Percentiles rank a stretch among this genome's conserved stretches.
phyloP scores from a whole-genome alignment of 495 filamentous ascomycete genomes.

The Hypoxylon perforatum region DNA sequence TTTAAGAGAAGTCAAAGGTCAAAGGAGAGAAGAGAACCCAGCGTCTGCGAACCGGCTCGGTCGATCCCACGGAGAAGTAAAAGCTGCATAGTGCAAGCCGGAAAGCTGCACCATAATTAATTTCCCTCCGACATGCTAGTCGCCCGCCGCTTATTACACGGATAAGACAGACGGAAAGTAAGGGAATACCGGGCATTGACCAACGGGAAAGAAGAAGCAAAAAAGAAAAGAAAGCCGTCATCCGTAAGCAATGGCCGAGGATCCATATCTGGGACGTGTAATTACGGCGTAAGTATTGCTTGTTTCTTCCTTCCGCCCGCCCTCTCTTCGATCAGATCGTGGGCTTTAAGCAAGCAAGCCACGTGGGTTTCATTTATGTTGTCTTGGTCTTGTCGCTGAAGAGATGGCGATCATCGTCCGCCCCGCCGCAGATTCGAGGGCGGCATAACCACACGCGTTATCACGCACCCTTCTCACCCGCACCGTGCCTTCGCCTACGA shows the following conservation, averaged over 20 bases:
- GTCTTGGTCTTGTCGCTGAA: no score
- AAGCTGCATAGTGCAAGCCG: background rate
- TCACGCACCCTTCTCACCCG: slow-evolving; percentile 39
- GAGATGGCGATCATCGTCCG: slow-evolving; percentile 21
- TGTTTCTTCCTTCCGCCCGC: background rate
- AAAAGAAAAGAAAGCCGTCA: background rate
- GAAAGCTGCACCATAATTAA: slow-evolving; percentile 6
- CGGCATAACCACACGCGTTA: slow-evolving; percentile 43
- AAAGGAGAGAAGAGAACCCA: no score
- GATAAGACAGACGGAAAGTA: background rate
- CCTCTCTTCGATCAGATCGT: background rate
- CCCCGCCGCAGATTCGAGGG: slow-evolving; percentile 46
- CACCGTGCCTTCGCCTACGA: slow-evolving; percentile 53
- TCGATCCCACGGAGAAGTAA: background rate
- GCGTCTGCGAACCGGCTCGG: background rate
- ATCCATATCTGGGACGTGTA: slow-evolving; percentile 37
- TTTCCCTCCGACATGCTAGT: slow-evolving; percentile 3
- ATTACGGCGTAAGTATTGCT: slow-evolving; percentile 39
- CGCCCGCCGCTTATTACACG: background rate
- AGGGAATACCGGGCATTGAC: background rate
- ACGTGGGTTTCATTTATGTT: slow-evolving; percentile 5
- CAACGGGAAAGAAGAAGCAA: no score
- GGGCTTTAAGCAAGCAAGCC: slow-evolving; percentile 3
- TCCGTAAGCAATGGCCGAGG: slow-evolving; percentile 20
- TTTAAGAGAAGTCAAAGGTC: slow-evolving; percentile 9